phyloP scores from a whole-genome alignment of 108 stramenopile genomes.

The Stephanodiscus triporus region DNA sequence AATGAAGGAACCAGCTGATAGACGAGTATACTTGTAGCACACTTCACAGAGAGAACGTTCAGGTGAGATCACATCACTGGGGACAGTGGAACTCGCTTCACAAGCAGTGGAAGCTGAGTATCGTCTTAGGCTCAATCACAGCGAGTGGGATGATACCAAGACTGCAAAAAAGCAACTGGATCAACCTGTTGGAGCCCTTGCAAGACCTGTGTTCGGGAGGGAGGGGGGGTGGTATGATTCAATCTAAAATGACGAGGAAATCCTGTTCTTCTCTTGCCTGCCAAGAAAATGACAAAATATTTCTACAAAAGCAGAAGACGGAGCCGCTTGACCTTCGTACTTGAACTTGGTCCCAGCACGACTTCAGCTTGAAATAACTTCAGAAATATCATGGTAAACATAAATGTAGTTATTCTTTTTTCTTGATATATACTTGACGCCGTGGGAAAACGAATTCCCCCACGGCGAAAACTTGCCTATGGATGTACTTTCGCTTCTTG shows the following conservation, averaged over 20 bases:
- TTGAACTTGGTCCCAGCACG: slow-evolving; percentile 3
- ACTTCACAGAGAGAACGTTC: no score
- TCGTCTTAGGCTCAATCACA: no score
- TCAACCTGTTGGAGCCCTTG: no score
- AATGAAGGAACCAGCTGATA: no score
- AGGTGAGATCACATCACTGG: no score
- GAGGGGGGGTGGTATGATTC: no score
- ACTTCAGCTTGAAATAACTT: slow-evolving; percentile 9
- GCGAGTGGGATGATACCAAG: no score
- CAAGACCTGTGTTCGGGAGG: no score
- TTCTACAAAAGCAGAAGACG: slow-evolving; percentile 5
- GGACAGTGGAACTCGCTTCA: no score
- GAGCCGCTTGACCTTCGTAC: slow-evolving; percentile 8
- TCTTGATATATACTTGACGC: slow-evolving; percentile 26
- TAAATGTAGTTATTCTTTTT: slow-evolving; percentile 22
- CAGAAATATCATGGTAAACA: background rate
- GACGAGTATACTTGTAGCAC: no score
- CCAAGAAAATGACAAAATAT: background rate
- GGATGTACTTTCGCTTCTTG: slow-evolving; percentile 8
- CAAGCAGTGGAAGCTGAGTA: no score
- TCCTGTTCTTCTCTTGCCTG: slow-evolving; percentile 5
- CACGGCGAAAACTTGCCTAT: slow-evolving; percentile 14
- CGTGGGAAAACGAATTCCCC: slow-evolving; percentile 12
- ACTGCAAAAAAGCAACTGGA: no score
- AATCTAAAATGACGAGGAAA: background rate